These are phyloP conservation scores for Plasmodium adleri DNA, from an alignment of 169 alveolate species.

Conservation along the genomic window DNA sequence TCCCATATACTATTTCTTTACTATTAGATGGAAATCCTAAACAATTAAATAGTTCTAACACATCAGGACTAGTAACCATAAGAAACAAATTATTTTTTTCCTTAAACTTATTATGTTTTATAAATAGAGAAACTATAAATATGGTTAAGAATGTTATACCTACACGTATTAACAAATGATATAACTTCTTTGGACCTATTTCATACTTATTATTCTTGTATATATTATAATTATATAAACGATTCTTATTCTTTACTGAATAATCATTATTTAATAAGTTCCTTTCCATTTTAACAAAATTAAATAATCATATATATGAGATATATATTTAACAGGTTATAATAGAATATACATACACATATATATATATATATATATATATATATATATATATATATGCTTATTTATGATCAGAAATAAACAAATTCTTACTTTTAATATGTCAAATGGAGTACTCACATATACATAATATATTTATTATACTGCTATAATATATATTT, in stretches of 20 bases:
- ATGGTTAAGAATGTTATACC: slow-evolving; percentile 56
- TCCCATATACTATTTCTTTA: slow-evolving; percentile 56
- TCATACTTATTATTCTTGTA: slow-evolving; percentile 27
- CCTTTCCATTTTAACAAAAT: slow-evolving; percentile 14
- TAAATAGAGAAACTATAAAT: slow-evolving; percentile 19
- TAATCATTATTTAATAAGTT: slow-evolving; percentile 12
- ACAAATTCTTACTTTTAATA: no score
- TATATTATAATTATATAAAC: background rate
- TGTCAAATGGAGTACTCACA: no score
- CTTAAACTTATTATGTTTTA: slow-evolving; percentile 40
- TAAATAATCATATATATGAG: background rate
- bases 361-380: no score
- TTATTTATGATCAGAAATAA: no score
- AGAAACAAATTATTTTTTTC: background rate
- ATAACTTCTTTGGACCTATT: slow-evolving; percentile 21
- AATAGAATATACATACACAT: no score
- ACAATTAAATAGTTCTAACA: slow-evolving; percentile 14
- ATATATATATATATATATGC: no score
- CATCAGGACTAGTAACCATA: slow-evolving; percentile 24
- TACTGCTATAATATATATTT: no score
- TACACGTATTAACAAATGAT: slow-evolving; percentile 33
- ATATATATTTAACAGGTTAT: background rate
- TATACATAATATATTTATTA: no score
- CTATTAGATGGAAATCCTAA: slow-evolving; percentile 73
- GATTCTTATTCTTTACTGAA: slow-evolving; percentile 1